phyloP scores from a whole-genome alignment of 1,284 basidiomycete genomes.

The Hortiboletus rubellus region DNA sequence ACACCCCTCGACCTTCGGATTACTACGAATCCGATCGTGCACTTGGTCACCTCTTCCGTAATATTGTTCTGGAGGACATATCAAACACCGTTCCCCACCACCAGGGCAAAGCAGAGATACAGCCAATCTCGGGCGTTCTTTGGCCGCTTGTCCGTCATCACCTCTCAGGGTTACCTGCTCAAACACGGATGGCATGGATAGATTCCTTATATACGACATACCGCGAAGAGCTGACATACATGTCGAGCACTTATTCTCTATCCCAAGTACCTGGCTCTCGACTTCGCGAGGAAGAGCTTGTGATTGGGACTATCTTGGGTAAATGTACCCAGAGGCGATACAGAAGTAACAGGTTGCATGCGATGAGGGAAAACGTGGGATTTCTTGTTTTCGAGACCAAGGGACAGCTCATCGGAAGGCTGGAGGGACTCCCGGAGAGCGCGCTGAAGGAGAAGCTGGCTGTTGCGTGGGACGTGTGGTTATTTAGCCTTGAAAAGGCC shows the following conservation, averaged over 20 bases:
- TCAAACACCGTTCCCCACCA: slow-evolving; percentile 30
- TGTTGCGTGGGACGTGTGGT: slow-evolving; percentile 65
- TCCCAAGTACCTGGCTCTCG: slow-evolving; percentile 54
- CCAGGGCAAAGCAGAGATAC: slow-evolving; percentile 34
- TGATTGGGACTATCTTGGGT: slow-evolving; percentile 70
- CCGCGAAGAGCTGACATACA: slow-evolving; percentile 63
- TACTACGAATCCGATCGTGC: slow-evolving; percentile 71
- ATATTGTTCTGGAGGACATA: slow-evolving; percentile 48
- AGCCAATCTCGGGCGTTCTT: slow-evolving; percentile 53
- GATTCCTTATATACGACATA: slow-evolving; percentile 51
- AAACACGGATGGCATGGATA: slow-evolving; percentile 38
- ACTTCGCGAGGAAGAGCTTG: slow-evolving; percentile 70
- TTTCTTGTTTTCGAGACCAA: slow-evolving; percentile 56
- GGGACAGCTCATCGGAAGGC: slow-evolving; percentile 42
- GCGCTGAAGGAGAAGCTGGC: slow-evolving; percentile 47
- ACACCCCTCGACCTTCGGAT: slow-evolving; percentile 55
- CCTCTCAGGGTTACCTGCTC: slow-evolving; percentile 34
- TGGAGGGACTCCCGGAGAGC: slow-evolving; percentile 24
- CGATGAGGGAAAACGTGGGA: slow-evolving; percentile 61
- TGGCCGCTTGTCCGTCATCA: slow-evolving; percentile 40
- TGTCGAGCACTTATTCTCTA: slow-evolving; percentile 67
- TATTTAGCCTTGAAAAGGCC: slow-evolving; percentile 45
- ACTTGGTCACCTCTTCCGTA: slow-evolving; percentile 66
- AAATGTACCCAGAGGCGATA: slow-evolving; percentile 60
- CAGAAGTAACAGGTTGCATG: slow-evolving; percentile 57